phyloP scores from a whole-genome alignment of 129 eudicot species.

The Artemisia annua region DNA sequence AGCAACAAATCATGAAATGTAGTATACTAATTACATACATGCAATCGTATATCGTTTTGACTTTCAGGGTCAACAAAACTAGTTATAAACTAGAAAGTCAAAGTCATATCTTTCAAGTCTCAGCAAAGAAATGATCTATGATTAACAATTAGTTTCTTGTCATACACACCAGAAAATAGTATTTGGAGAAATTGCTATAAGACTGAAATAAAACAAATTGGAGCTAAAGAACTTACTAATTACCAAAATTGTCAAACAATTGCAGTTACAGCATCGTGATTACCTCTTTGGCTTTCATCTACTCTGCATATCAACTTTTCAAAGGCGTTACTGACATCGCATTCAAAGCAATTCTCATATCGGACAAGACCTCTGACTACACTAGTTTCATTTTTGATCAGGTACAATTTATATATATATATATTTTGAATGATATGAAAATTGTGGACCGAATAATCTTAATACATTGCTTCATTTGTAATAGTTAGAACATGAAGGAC shows the following conservation, averaged over 20 bases:
- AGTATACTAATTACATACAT: too few relatives aligned
- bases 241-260: neutral
- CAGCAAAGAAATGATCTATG: neutral
- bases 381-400: conserved; percentile 64
- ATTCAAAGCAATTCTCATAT: conserved; percentile 37
- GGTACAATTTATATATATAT: conserved; percentile 19
- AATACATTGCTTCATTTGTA: too few relatives aligned
- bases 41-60: too few relatives aligned
- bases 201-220: too few relatives aligned
- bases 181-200: neutral
- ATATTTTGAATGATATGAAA: too few relatives aligned
- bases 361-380: conserved; percentile 59
- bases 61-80: conserved; percentile 14
- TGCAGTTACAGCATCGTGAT: conserved; percentile 50
- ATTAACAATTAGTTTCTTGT: neutral
- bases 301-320: conserved; percentile 58
- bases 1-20: too few relatives aligned
- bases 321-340: conserved; percentile 58
- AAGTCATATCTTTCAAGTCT: neutral
- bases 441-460: too few relatives aligned
- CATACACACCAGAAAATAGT: neutral
- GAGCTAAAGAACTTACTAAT: neutral
- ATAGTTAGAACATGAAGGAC: too few relatives aligned
- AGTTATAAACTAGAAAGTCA: conserved; percentile 2
- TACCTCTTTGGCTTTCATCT: conserved; percentile 37